Percentiles rank a stretch among this genome's conserved stretches.
phyloP scores from a whole-genome alignment of 2,329 filamentous ascomycete genomes.

The Sporothrix dimorphospora region DNA sequence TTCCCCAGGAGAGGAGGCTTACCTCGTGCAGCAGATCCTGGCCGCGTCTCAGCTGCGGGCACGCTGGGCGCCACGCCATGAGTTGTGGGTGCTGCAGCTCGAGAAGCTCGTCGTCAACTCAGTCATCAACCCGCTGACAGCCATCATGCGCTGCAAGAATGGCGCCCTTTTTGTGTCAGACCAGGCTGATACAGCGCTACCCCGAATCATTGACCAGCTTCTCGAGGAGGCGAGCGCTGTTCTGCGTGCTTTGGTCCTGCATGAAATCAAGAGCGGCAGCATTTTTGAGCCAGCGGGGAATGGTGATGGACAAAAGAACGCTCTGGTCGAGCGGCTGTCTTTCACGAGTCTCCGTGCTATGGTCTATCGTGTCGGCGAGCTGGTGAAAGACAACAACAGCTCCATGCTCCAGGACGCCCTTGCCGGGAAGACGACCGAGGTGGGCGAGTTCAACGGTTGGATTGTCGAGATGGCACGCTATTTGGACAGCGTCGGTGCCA shows the following conservation, averaged over 20 bases:
- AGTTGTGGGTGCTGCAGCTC: constrained; percentile 67
- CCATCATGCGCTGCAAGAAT: constrained; percentile 75
- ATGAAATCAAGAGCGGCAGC: constrained; percentile 50
- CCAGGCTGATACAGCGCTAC: neutral
- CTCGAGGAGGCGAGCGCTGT: constrained; percentile 75
- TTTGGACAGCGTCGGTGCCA: constrained; percentile 25
- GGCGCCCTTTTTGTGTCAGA: constrained; percentile 66
- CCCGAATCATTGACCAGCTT: constrained; percentile 66
- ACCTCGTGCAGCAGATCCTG: constrained; percentile 49
- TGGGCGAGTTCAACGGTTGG: constrained; percentile 60
- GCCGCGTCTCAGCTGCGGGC: constrained; percentile 50
- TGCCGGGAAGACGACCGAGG: constrained; percentile 57
- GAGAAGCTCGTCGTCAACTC: constrained; percentile 84
- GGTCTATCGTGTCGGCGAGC: constrained; percentile 52
- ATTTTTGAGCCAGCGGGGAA: constrained; percentile 41
- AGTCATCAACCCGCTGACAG: constrained; percentile 83
- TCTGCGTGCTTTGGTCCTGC: constrained; percentile 67
- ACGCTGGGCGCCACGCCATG: constrained; percentile 44
- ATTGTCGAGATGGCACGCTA: constrained; percentile 37
- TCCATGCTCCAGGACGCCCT: constrained; percentile 65
- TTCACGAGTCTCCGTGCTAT: constrained; percentile 47
- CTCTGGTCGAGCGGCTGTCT: constrained; percentile 47
- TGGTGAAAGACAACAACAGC: constrained; percentile 58
- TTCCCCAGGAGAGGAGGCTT: constrained; percentile 34
- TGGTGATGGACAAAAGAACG: neutral